These are phyloP conservation scores for Exobasidium cylindrosporum DNA, from an alignment of 1,284 basidiomycete genomes.

Conservation along the genomic window DNA sequence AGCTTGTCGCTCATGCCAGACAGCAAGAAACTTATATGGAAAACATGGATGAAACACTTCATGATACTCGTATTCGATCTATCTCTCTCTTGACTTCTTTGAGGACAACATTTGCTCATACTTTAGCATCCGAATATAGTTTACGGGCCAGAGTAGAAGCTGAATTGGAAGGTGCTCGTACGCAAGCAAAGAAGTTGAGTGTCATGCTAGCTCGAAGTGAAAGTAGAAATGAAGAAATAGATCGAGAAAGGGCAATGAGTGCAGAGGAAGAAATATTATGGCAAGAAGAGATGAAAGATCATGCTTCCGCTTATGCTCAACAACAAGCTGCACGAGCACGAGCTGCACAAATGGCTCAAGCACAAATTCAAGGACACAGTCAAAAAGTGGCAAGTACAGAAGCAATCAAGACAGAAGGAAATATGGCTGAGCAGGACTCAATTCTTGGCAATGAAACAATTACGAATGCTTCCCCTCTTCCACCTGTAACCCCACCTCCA, in stretches of 20 bases:
- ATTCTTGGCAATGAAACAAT: no score
- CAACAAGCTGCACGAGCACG: conserved; percentile 17
- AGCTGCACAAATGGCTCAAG: conserved; percentile 12
- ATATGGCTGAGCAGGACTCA: background rate
- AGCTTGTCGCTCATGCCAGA: conserved; percentile 12
- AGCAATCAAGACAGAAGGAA: background rate
- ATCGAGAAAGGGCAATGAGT: conserved; percentile 15
- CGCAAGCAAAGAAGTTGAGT: conserved; percentile 50
- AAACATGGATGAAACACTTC: conserved; percentile 21
- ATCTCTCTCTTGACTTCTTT: conserved; percentile 48
- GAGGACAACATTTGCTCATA: conserved; percentile 42
- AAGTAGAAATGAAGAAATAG: conserved; percentile 18
- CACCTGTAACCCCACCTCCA: background rate
- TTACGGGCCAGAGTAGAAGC: conserved; percentile 44
- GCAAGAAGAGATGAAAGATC: conserved; percentile 14
- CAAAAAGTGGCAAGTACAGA: background rate
- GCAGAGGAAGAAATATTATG: conserved; percentile 19
- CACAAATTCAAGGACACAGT: background rate
- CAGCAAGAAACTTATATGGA: conserved; percentile 15
- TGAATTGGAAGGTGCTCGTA: conserved; percentile 47
- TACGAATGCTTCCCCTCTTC: background rate
- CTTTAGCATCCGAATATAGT: conserved; percentile 37
- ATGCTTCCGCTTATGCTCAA: conserved; percentile 11
- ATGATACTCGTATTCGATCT: conserved; percentile 44
- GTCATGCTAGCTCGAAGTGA: conserved; percentile 41